Percentiles rank a stretch among this genome's conserved stretches.
Conservation (phyloP, 805 yeast genomes). For the Saccharomycopsis amapae region DNA sequence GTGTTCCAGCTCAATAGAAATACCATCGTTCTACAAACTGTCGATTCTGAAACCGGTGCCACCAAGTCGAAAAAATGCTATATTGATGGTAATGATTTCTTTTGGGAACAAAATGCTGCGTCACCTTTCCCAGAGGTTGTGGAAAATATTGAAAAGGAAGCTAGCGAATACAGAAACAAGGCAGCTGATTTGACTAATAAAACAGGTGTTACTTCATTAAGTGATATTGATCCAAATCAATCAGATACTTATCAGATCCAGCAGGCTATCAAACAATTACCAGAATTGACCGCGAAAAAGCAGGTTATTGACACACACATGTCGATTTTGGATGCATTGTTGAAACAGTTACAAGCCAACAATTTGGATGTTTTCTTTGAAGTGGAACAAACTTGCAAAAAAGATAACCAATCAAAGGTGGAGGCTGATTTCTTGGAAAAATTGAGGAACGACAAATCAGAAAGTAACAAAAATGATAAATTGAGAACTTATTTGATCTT, state of each 20-base stretch:
- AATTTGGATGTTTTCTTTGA: slow-evolving; percentile 88
- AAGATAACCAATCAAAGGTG: slow-evolving; percentile 32
- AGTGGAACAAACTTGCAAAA: slow-evolving; percentile 68
- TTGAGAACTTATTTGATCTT: slow-evolving; percentile 83
- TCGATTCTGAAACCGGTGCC: slow-evolving; percentile 29
- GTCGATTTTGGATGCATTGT: slow-evolving; percentile 81
- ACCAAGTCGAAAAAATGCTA: slow-evolving; percentile 60
- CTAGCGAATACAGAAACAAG: slow-evolving; percentile 74
- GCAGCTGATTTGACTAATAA: slow-evolving; percentile 78
- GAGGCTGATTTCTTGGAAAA: slow-evolving; percentile 54
- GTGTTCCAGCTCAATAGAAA: slow-evolving; percentile 78
- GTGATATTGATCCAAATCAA: slow-evolving; percentile 57
- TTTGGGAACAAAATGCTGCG: slow-evolving; percentile 80
- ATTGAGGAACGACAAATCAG: slow-evolving; percentile 43
- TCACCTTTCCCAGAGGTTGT: slow-evolving; percentile 99
- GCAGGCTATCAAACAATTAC: slow-evolving; percentile 85
- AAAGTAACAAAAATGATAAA: slow-evolving; percentile 55
- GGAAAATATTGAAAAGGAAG: slow-evolving; percentile 84
- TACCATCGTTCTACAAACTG: slow-evolving; percentile 56
- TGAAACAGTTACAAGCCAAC: slow-evolving; percentile 79
- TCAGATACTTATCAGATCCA: slow-evolving; percentile 53
- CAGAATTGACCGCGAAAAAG: slow-evolving; percentile 86
- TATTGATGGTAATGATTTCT: slow-evolving; percentile 87
- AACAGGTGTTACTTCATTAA: slow-evolving; percentile 64
- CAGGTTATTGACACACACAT: slow-evolving; percentile 90